Conservation (phyloP, 2,329 filamentous ascomycete species). For the Calonectria ilicicola region DNA sequence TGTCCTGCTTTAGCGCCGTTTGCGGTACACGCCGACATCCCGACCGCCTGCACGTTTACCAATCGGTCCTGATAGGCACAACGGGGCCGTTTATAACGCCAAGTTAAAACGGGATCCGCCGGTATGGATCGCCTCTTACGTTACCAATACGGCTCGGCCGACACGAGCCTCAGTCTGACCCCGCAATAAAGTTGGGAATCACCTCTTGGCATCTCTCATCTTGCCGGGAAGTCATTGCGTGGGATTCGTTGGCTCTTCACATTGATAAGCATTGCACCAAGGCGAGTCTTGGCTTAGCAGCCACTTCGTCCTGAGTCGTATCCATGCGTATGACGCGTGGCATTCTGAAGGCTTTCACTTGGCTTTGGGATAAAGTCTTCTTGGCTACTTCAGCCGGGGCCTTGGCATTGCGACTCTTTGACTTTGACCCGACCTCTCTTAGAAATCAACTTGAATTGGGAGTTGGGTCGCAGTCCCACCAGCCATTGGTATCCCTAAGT, state of each 20-base stretch:
- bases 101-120: background rate
- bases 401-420: slow-evolving; percentile 8
- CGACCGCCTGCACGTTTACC: background rate
- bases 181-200: slow-evolving; percentile 1
- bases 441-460: background rate
- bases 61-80: background rate
- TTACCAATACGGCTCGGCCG: background rate
- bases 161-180: slow-evolving; percentile 2
- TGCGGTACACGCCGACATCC: background rate
- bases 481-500: background rate
- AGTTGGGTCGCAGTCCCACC: background rate
- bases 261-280: slow-evolving; percentile 6
- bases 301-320: background rate
- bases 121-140: background rate
- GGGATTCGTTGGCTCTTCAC: background rate
- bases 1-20: background rate
- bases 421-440: background rate
- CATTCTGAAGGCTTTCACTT: slow-evolving; percentile 5
- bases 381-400: background rate
- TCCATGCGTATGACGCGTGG: slow-evolving; percentile 2
- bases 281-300: background rate
- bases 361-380: slow-evolving; percentile 14
- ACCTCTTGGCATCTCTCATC: background rate
- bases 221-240: slow-evolving; percentile 5
- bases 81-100: slow-evolving; percentile 2